Evolutionary conservation across 2,329 filamentous ascomycete species (phyloP), one percentile per base, ranked within the genome.

Genomic region (Celoporthe dispersa): DNA sequence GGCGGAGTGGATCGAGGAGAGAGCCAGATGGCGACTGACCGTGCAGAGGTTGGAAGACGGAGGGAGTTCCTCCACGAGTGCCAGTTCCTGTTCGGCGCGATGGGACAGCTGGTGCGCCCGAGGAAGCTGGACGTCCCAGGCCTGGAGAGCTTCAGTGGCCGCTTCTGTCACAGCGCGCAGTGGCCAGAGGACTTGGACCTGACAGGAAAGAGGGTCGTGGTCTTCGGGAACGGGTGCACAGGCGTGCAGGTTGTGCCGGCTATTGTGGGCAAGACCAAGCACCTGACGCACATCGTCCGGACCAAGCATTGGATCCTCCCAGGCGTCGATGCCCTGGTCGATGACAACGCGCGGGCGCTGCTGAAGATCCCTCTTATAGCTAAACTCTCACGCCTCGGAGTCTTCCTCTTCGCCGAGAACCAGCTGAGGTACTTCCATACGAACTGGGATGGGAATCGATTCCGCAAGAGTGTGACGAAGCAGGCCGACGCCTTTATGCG

Each of bases 251-350:
- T 81, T 35, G 75, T 81, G 19, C 77, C 80, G 9, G 66, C 74
- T 35, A 74, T 81, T 44, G 78, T 81, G 22, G 72, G 75, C 44
- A 68, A 77, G 51, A 78, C 79, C 1, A 73, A 73, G 41, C 75
- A 79, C 48, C 73, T 83, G 41, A 83, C 80, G n/a, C 82, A 84
- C 64, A 77, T 82, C n/a, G 74, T 81, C 11, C 78, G 82, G 12
- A 76, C 78, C 11, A 82, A 81, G 71, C 82, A 83, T 69, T 85
- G 82, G 83, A 76, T 84, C 65, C 69, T 80, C 22, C 78, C 80
- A 90, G 90, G 90, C 14, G 79, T 77, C 33, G 82, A 83, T 70
- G 90, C 90, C 70, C 90, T 92, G 79, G 84, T 92, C 73, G 90
- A 92, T 75, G 63, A 31, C 22, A 25, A 31, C 55, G 28, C 63